Percentiles rank a stretch among this genome's conserved stretches.
Conservation (phyloP, 2,329 filamentous ascomycete genomes). For the Nemania sp. region DNA sequence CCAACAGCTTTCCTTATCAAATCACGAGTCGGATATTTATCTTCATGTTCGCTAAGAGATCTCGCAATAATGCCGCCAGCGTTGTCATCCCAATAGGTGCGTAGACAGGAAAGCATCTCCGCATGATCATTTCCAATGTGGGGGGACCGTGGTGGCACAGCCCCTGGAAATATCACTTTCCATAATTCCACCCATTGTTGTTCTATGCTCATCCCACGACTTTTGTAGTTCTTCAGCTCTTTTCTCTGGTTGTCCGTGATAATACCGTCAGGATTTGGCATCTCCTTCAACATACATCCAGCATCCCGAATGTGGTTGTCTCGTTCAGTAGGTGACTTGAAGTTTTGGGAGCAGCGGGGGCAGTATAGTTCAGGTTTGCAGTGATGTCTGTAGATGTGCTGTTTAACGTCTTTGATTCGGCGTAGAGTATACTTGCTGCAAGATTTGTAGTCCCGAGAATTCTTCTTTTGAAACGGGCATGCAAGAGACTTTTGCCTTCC, state of each 20-base stretch:
- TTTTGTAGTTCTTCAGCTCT: constrained; percentile 1
- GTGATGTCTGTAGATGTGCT: constrained; percentile 18
- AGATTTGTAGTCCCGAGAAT: background rate
- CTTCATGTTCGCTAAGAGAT: background rate
- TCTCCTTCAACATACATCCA: background rate
- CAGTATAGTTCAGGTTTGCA: constrained; percentile 16
- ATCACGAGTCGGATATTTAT: background rate
- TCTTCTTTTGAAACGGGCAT: constrained; percentile 16
- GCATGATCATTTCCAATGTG: constrained; percentile 1
- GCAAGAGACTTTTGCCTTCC: background rate
- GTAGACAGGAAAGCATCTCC: background rate
- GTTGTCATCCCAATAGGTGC: constrained; percentile 8
- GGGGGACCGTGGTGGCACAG: constrained; percentile 3
- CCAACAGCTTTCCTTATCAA: background rate
- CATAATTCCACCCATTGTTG: constrained; percentile 15
- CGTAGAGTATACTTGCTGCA: constrained; percentile 7
- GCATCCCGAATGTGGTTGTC: constrained; percentile 7
- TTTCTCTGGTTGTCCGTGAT: constrained; percentile 8
- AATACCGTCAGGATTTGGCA: constrained; percentile 1
- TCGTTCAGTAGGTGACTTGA: constrained; percentile 1
- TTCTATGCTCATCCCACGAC: constrained; percentile 4
- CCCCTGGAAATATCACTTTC: constrained; percentile 8
- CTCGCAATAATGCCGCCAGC: constrained; percentile 5
- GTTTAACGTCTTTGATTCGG: constrained; percentile 18
- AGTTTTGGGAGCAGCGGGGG: constrained; percentile 1